Evolutionary conservation across 2,329 filamentous ascomycete genomes (phyloP).

Genomic region (Rhinocladiella similis): DNA sequence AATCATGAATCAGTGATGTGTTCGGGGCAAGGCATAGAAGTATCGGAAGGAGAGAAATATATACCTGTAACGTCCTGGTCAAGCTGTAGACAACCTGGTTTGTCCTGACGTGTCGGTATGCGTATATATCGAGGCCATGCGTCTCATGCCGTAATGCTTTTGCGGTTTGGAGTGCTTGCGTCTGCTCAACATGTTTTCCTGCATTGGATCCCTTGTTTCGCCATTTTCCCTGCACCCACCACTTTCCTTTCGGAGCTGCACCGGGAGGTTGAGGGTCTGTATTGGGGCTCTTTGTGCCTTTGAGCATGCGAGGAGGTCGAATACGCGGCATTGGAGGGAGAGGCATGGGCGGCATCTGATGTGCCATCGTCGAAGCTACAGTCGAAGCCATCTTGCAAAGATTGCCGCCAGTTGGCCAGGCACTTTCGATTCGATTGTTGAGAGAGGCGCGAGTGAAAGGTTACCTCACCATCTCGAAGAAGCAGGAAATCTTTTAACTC

Average conservation of each 20-base stretch:
- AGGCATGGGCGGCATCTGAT: constrained; percentile 23
- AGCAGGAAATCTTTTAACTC: too few species aligned
- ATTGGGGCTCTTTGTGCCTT: constrained; percentile 27
- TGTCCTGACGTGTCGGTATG: constrained; percentile 61
- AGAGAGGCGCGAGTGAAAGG: neutral
- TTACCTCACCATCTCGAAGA: neutral
- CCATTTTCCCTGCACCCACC: constrained; percentile 44
- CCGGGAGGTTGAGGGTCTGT: constrained; percentile 21
- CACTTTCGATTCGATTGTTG: too few species aligned
- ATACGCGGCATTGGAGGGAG: constrained; percentile 29
- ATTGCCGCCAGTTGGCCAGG: too few species aligned
- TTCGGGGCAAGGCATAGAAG: too few species aligned
- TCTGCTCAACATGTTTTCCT: constrained; percentile 39
- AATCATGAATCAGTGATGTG: neutral
- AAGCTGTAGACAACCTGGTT: constrained; percentile 67
- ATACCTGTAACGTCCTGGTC: constrained; percentile 56
- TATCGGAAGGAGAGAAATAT: neutral
- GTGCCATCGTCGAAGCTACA: constrained; percentile 22
- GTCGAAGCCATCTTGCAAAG: constrained; percentile 23
- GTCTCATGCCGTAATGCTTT: constrained; percentile 49
- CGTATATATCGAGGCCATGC: constrained; percentile 62
- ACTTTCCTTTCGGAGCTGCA: constrained; percentile 14
- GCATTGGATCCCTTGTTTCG: constrained; percentile 43
- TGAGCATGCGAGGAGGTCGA: constrained; percentile 28
- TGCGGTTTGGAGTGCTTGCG: constrained; percentile 41